A percentile compares a stretch with the other conserved stretches of the same genome.
phyloP scores from a whole-genome alignment of 805 yeast genomes.

The Candida succiphila region DNA sequence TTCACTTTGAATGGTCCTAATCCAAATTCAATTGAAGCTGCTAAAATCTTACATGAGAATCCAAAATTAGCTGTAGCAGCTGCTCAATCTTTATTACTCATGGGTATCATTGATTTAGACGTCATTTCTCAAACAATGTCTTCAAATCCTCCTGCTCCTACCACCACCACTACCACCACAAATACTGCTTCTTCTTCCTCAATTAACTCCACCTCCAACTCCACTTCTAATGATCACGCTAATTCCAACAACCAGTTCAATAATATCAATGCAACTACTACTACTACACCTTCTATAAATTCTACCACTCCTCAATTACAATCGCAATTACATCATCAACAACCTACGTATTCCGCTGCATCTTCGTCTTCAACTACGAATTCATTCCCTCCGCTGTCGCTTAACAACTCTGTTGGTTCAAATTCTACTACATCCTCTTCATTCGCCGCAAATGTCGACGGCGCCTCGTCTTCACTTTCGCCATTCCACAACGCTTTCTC shows the following conservation, averaged over 20 bases:
- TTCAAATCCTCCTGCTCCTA: slow-evolving; percentile 6
- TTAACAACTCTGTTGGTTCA: slow-evolving; percentile 2
- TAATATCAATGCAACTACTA: neutral
- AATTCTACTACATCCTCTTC: slow-evolving; percentile 4
- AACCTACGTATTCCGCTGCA: no score
- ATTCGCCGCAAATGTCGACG: neutral
- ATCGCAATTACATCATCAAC: no score
- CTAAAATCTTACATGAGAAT: slow-evolving; percentile 40
- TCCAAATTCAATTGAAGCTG: slow-evolving; percentile 40
- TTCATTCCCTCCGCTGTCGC: neutral
- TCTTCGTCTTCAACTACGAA: no score
- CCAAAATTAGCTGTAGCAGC: slow-evolving; percentile 56
- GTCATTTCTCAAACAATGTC: slow-evolving; percentile 49
- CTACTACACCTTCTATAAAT: neutral
- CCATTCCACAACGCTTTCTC: neutral
- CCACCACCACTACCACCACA: slow-evolving; percentile 6
- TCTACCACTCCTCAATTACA: no score
- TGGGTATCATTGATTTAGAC: slow-evolving; percentile 66
- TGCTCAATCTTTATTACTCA: slow-evolving; percentile 62
- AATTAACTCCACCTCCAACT: neutral
- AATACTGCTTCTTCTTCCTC: slow-evolving; percentile 6
- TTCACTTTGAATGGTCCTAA: slow-evolving; percentile 40
- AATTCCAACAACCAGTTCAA: no score
- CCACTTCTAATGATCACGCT: neutral
- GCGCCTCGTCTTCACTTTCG: neutral